Conservation (phyloP, 306 rosid genomes). For the Castanospermum australe region DNA sequence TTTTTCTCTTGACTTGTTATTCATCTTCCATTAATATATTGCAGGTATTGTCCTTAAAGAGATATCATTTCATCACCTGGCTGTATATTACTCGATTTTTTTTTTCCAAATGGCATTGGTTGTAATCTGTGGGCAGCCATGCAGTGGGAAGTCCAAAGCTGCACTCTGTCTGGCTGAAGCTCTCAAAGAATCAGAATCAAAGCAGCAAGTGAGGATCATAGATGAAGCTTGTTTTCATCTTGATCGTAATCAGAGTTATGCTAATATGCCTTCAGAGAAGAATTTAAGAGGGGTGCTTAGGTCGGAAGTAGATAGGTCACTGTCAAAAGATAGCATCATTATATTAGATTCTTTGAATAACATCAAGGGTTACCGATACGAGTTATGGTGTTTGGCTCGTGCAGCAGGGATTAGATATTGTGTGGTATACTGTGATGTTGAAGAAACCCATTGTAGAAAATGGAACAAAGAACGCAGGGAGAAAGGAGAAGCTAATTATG, state of each 20-base stretch:
- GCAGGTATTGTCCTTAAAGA: conserved; percentile 26
- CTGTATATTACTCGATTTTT: neutral
- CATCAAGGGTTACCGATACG: conserved; percentile 92
- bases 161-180: conserved; percentile 62
- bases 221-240: conserved; percentile 82
- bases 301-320: conserved; percentile 86
- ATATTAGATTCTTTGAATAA: conserved; percentile 85
- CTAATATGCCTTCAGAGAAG: conserved; percentile 89
- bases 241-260: conserved; percentile 77
- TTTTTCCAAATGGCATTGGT: conserved; percentile 72
- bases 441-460: conserved; percentile 60
- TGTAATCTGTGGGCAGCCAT: conserved; percentile 91
- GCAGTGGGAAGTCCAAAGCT: conserved; percentile 78
- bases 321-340: conserved; percentile 68
- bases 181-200: conserved; percentile 62
- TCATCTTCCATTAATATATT: neutral
- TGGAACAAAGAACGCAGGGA: conserved; percentile 84
- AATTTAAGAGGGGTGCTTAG: conserved; percentile 88
- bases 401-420: conserved; percentile 84
- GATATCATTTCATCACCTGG: neutral
- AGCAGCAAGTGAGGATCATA: conserved; percentile 56
- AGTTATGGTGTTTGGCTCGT: conserved; percentile 97
- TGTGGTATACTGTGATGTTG: conserved; percentile 77
- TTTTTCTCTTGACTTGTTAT: neutral
- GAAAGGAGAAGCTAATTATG: conserved; percentile 59